Evolutionary conservation across 139 green algal species (phyloP), one percentile per base, ranked within the genome.

Genomic region (Yamagishiella unicocca): DNA sequence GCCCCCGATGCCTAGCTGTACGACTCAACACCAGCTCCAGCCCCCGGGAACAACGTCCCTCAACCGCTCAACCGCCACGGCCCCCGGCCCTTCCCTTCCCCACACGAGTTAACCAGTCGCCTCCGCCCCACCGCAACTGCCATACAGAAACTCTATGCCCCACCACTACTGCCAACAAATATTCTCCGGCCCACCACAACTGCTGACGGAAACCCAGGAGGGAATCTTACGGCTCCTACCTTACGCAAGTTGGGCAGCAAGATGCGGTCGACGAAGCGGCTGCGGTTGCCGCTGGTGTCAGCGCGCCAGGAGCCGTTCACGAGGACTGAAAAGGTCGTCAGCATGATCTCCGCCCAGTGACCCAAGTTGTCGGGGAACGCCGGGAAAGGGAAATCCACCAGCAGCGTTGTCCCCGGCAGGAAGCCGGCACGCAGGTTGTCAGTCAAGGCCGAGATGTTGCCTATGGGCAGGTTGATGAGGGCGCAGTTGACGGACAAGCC

Each of bases 311-410:
- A 4, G 4, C 84, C 78, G 33, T 79, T 67, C 25, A 40, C 46
- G 19, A 98, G 90, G 8, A 87, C 68, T 25, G 70, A 93, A 82
- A 92, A 95, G 7, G 93, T 50, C 4, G 95, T 93, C 33, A 94
- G 70, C 82, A 97, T 89, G 27, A 94, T 70, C 90, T 98, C 95
- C 3, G 90, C 87, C 95, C 95, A 98, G 88, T 97, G 94, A 2
- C 95, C 96, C 61, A 96, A 82, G 89, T 97, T 95, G 66, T 96
- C 90, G 0, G 93, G 87, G 78, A 92, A 95, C 27, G 90, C 88
- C 14, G 92, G 87, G 87, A 96, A 96, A 6, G 95, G 92, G 53
- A 96, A 94, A 87, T 97, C 94, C 2, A 98, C 53, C 37, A 94
- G 85, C 40, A 97, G 76, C 9, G 92, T 95, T 29, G 93, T 93